These are phyloP conservation scores for Pseudocercospora eumusae DNA, from an alignment of 2,329 filamentous ascomycete genomes.

Conservation along the genomic window DNA sequence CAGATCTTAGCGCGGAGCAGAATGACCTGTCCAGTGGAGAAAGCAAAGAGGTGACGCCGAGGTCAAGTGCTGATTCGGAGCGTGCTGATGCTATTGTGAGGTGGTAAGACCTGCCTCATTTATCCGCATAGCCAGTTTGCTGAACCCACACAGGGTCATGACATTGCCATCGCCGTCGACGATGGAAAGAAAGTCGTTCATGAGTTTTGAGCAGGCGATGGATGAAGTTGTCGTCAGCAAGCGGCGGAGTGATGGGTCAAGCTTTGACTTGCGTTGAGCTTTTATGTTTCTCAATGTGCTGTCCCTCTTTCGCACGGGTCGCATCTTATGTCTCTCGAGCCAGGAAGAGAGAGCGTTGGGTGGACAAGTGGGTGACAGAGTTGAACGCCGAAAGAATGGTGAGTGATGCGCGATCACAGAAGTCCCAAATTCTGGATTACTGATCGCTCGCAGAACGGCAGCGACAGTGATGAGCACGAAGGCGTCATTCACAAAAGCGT, in stretches of 20 bases:
- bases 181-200: constrained; percentile 16
- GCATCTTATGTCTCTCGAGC: not conserved
- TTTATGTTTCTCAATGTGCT: constrained; percentile 1
- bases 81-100: constrained; percentile 20
- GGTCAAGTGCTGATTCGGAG: constrained; percentile 21
- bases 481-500: not conserved
- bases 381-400: not conserved
- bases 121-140: not conserved
- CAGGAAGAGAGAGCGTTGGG: constrained; percentile 1
- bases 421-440: not conserved
- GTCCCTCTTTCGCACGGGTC: constrained; percentile 3
- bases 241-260: constrained; percentile 4
- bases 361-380: not conserved
- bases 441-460: not conserved
- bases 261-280: constrained; percentile 10
- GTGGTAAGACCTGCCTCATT: constrained; percentile 11
- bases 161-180: constrained; percentile 18
- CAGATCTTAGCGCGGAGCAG: constrained; percentile 21
- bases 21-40: constrained; percentile 10
- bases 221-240: constrained; percentile 4
- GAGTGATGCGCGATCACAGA: not conserved
- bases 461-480: not conserved
- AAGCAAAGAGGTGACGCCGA: constrained; percentile 16
- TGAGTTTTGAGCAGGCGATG: constrained; percentile 9
- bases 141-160: constrained; percentile 20